A percentile compares a stretch with the other conserved stretches of the same genome.
Conservation (phyloP, 805 yeast species). For the Ogataea thermomethanolica region DNA sequence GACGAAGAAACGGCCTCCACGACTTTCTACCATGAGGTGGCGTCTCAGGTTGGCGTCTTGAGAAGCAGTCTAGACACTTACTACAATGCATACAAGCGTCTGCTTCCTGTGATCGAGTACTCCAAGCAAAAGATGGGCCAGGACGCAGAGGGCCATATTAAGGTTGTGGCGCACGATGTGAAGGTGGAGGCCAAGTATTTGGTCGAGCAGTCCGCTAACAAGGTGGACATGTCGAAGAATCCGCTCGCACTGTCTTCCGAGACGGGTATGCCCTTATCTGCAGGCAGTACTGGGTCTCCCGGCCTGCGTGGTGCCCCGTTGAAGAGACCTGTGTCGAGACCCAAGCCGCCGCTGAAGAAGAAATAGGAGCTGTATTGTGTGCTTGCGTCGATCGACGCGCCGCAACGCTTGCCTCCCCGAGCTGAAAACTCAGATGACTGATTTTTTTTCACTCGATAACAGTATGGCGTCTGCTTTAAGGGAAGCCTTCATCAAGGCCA, state of each 20-base stretch:
- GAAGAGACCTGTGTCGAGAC: constrained; percentile 8
- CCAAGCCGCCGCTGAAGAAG: constrained; percentile 12
- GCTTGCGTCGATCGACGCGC: constrained; percentile 9
- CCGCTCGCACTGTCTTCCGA: constrained; percentile 1
- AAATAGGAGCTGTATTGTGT: neutral
- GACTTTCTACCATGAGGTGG: constrained; percentile 37
- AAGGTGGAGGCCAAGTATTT: constrained; percentile 21
- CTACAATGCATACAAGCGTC: constrained; percentile 40
- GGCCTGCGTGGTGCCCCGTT: constrained; percentile 1
- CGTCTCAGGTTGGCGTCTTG: constrained; percentile 34
- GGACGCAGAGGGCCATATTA: constrained; percentile 45
- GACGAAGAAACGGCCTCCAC: constrained; percentile 43
- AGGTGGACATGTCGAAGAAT: constrained; percentile 6
- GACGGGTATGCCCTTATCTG: constrained; percentile 2
- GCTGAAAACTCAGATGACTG: constrained; percentile 6
- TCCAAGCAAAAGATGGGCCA: constrained; percentile 49
- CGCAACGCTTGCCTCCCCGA: neutral
- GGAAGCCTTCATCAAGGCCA: constrained; percentile 34
- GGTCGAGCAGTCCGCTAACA: constrained; percentile 12
- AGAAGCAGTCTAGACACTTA: constrained; percentile 41
- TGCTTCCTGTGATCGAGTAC: constrained; percentile 48
- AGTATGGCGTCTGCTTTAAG: constrained; percentile 33
- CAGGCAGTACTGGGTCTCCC: constrained; percentile 5
- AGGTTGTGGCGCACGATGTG: constrained; percentile 24
- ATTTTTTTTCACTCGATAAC: constrained; percentile 4